Conservation (phyloP, 2,329 filamentous ascomycete genomes). For the Neofusicoccum parvum region DNA sequence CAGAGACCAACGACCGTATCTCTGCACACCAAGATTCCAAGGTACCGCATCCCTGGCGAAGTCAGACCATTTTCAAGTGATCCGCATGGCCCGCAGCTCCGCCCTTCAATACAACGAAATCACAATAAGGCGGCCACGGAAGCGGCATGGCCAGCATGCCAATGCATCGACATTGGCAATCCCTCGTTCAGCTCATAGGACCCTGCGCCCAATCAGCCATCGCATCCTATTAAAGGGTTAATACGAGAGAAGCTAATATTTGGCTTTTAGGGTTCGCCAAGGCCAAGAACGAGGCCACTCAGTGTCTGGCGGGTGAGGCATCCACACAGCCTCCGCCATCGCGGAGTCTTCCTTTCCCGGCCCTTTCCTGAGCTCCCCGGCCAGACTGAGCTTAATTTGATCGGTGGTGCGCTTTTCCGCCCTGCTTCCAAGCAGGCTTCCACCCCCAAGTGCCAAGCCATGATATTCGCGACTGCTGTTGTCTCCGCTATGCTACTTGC, state of each 20-base stretch:
- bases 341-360: not conserved
- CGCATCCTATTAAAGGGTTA: not conserved
- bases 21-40: not conserved
- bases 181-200: not conserved
- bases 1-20: not conserved
- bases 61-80: not conserved
- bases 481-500: not conserved
- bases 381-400: not conserved
- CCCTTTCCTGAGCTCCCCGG: not conserved
- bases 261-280: slow-evolving; percentile 1
- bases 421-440: too few species aligned
- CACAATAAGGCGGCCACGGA: not conserved
- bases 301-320: not conserved
- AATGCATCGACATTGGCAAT: not conserved
- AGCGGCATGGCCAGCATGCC: not conserved
- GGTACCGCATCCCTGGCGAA: not conserved
- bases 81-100: not conserved
- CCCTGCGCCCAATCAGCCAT: not conserved
- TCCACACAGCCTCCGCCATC: not conserved
- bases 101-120: not conserved
- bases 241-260: slow-evolving; percentile 4
- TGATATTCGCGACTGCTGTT: not conserved
- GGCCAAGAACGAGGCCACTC: not conserved
- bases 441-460: not conserved
- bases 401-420: not conserved